phyloP scores from a whole-genome alignment of 495 filamentous ascomycete species.

The Penicillium paxilli region DNA sequence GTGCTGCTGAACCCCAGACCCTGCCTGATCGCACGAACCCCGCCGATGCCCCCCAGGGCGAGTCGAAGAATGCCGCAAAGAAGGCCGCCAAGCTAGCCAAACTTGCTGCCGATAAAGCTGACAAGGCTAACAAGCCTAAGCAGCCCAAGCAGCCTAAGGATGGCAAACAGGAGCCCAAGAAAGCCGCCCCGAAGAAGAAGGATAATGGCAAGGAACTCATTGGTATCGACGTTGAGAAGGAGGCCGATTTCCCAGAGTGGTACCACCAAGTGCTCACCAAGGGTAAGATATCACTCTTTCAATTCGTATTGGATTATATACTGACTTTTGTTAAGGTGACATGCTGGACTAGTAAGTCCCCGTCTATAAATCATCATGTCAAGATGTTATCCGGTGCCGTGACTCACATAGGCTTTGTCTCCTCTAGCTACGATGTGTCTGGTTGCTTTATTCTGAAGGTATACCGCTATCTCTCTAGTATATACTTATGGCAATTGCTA shows the following conservation, averaged over 20 bases:
- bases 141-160: background rate
- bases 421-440: slow-evolving; percentile 66
- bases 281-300: slow-evolving; percentile 37
- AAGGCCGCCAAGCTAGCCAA: slow-evolving; percentile 70
- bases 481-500: background rate
- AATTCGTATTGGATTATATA: background rate
- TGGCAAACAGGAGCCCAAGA: slow-evolving; percentile 46
- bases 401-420: background rate
- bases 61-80: slow-evolving; percentile 72
- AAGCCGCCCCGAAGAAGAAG: slow-evolving; percentile 41
- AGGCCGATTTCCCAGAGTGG: slow-evolving; percentile 73
- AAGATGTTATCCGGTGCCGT: background rate
- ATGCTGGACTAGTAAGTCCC: slow-evolving; percentile 72
- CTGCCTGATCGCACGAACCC: slow-evolving; percentile 45
- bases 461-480: slow-evolving; percentile 2
- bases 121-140: slow-evolving; percentile 53
- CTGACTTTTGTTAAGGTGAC: slow-evolving; percentile 38
- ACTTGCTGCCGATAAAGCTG: slow-evolving; percentile 64
- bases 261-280: slow-evolving; percentile 96
- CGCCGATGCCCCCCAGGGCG: slow-evolving; percentile 42
- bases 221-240: slow-evolving; percentile 81
- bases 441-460: slow-evolving; percentile 93
- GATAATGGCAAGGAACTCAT: slow-evolving; percentile 67
- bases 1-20: slow-evolving; percentile 31
- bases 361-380: slow-evolving; percentile 11